Percentiles rank a stretch among this genome's conserved stretches.
Evolutionary conservation across 768 basidiomycete species (phyloP).

Genomic region (Clathrus columnatus): DNA sequence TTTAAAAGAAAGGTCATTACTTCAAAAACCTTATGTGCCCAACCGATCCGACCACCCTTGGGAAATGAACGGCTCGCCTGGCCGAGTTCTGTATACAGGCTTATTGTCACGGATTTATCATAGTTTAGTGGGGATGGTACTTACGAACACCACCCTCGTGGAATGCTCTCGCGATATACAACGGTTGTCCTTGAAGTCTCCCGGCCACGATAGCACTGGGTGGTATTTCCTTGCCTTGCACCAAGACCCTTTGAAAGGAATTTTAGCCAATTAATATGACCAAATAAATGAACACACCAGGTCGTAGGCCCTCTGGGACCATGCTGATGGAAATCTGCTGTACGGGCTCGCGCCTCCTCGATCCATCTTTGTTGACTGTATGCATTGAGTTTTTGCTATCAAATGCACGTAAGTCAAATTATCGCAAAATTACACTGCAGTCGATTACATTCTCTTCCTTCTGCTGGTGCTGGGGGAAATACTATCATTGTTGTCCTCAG

Average conservation of each 20-base stretch:
- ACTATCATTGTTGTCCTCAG: neutral
- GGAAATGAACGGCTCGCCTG: slow-evolving; percentile 51
- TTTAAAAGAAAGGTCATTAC: slow-evolving; percentile 27
- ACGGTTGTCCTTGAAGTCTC: slow-evolving; percentile 27
- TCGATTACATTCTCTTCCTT: slow-evolving; percentile 43
- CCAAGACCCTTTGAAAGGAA: slow-evolving; percentile 51
- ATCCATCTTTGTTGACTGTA: slow-evolving; percentile 51
- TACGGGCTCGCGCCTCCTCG: slow-evolving; percentile 45
- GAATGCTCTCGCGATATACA: slow-evolving; percentile 56
- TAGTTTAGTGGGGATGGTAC: slow-evolving; percentile 11
- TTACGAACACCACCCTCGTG: slow-evolving; percentile 49
- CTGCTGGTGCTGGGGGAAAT: slow-evolving; percentile 33
- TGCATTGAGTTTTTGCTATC: slow-evolving; percentile 39
- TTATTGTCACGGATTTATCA: neutral
- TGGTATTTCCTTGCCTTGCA: slow-evolving; percentile 40
- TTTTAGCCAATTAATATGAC: slow-evolving; percentile 26
- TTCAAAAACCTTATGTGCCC: slow-evolving; percentile 46
- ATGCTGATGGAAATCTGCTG: slow-evolving; percentile 35
- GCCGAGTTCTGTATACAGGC: slow-evolving; percentile 42
- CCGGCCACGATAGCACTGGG: neutral
- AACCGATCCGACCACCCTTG: slow-evolving; percentile 60
- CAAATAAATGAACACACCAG: slow-evolving; percentile 31
- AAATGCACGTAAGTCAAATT: neutral
- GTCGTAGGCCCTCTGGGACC: slow-evolving; percentile 41
- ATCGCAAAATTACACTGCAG: neutral